These are phyloP conservation scores for Eutreptiella sp. DNA, from an alignment of 208 protist genomes.

Conservation along the genomic window DNA sequence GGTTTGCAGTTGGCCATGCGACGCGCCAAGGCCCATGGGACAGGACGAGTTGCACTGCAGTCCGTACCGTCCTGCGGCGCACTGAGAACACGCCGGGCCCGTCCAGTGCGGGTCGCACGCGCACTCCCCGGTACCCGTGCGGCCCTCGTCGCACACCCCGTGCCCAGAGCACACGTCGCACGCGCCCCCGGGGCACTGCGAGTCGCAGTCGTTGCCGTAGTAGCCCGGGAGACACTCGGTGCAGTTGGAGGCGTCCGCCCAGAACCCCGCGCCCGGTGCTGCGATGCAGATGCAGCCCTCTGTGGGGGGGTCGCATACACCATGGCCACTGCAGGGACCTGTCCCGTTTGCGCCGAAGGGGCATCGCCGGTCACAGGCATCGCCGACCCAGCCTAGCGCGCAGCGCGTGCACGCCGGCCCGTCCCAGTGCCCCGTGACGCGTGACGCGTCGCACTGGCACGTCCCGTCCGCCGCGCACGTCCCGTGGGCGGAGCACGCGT, in stretches of 20 bases:
- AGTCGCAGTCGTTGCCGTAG: constrained; percentile 8
- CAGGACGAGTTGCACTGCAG: too few relatives aligned
- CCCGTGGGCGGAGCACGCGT: constrained; percentile 24
- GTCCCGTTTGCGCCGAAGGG: not conserved
- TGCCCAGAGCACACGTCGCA: constrained; percentile 3
- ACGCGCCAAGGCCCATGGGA: too few relatives aligned
- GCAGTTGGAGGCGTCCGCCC: constrained; percentile 8
- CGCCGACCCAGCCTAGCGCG: constrained; percentile 5
- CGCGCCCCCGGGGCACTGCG: not conserved
- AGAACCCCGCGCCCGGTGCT: not conserved
- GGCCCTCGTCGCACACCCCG: constrained; percentile 9
- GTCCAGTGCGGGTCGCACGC: constrained; percentile 7
- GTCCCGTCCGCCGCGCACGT: not conserved
- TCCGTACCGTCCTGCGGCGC: constrained; percentile 13
- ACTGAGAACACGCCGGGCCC: constrained; percentile 1
- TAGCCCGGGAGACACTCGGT: constrained; percentile 3
- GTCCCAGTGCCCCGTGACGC: constrained; percentile 16
- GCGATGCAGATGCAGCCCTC: not conserved
- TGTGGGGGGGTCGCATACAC: not conserved
- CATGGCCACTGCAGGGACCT: constrained; percentile 2
- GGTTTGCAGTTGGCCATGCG: not conserved
- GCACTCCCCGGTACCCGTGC: constrained; percentile 17
- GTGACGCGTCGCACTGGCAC: constrained; percentile 22
- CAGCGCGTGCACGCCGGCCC: constrained; percentile 19
- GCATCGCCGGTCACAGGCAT: not conserved